These are phyloP conservation scores for Diospyros kaki DNA, from an alignment of 148 eudicot genomes.

Conservation along the genomic window DNA sequence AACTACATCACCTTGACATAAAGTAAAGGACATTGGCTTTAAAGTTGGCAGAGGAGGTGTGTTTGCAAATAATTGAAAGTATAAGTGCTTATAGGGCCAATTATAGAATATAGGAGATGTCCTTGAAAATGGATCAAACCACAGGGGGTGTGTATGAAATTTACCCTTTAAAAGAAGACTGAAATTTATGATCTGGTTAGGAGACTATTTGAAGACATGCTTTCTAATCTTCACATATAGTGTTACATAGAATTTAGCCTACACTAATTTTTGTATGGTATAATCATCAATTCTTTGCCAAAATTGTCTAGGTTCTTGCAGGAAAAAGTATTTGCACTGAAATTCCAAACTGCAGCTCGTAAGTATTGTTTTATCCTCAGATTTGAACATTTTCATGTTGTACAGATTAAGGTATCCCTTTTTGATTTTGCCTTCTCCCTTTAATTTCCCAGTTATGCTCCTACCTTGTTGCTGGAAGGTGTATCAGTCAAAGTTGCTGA, in stretches of 20 bases:
- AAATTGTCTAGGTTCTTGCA: slow-evolving; percentile 45
- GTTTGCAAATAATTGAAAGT: too few relatives aligned
- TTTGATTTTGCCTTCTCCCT: background rate
- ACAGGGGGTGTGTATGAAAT: too few relatives aligned
- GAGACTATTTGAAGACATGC: background rate
- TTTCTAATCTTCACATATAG: background rate
- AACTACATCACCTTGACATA: too few relatives aligned
- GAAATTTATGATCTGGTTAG: background rate
- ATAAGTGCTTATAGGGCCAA: too few relatives aligned
- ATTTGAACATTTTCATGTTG: background rate
- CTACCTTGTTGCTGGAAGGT: slow-evolving; percentile 70
- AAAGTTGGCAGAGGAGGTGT: too few relatives aligned
- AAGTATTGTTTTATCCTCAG: slow-evolving; percentile 26
- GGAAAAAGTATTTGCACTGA: slow-evolving; percentile 52
- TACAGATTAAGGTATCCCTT: background rate
- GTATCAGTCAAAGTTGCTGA: slow-evolving; percentile 64
- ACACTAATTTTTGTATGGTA: background rate
- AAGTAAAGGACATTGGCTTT: too few relatives aligned
- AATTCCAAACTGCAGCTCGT: slow-evolving; percentile 71
- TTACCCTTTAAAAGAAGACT: background rate
- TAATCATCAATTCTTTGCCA: slow-evolving; percentile 3
- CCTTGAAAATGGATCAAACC: too few relatives aligned
- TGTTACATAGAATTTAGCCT: background rate
- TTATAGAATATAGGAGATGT: too few relatives aligned
- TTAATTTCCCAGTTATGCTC: slow-evolving; percentile 53